Evolutionary conservation across 2,329 filamentous ascomycete genomes (phyloP), one percentile per base, ranked within the genome.

Genomic region (Ascochyta koolunga): DNA sequence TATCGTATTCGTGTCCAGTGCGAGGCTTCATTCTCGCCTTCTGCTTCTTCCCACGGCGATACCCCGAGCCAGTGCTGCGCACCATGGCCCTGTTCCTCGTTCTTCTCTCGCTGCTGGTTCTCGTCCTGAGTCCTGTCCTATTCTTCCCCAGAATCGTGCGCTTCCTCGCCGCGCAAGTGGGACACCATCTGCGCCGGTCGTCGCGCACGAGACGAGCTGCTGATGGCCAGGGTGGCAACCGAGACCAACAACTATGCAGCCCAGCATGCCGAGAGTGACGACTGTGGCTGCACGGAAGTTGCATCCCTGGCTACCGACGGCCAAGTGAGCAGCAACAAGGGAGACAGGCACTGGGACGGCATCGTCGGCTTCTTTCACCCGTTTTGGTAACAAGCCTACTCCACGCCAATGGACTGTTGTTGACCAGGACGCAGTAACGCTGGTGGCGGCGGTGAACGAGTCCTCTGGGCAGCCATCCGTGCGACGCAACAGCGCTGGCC

Each of bases 331-430:
- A 42, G n/a, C 16, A 76, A 80, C 65, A 79, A 72, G 52, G 69
- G 72, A 10, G 79, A 82, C 54, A 79, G 83, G 61, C 82, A 89
- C 39, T 97, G 90, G 90, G 82, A 87, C 58, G 93, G 93, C 27
- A 86, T 97, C 47, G 86, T 98, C 59, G 95, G 91, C 40, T 98
- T 99, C 82, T 96, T 99, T 72, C 95, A 99, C 75, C 95, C 95
- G 1, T 99, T 97, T 75, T 98, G 95, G 90, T 93, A 80, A 8
- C 60, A 83, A 70, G 19, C 10, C 25, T 2, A 35, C 9, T 22
- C 15, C 3, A n/a, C 7, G 13, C 15, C 1, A 7, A 8, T 2
- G 8, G 24, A 24, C 31, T 6, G 11, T 27, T 33, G 36, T 67
- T 74, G 35, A 73, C 54, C 50, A 27, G 18, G 11, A n/a, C 22